Percentiles rank a stretch among this genome's conserved stretches.
Conservation (phyloP, 345 rosid species). For the Mercurialis annua region DNA sequence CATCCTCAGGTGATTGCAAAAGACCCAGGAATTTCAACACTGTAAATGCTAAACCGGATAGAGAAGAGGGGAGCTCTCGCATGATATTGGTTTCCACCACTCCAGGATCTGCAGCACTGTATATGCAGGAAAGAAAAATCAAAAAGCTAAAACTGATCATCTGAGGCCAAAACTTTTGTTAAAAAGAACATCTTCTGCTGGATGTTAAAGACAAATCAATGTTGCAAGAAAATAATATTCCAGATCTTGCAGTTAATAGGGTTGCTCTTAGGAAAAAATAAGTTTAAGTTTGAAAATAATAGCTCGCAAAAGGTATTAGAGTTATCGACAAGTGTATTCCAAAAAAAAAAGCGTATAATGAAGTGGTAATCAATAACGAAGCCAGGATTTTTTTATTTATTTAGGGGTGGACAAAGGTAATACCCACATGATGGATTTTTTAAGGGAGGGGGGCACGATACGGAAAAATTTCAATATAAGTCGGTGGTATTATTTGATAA, state of each 20-base stretch:
- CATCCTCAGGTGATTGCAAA: conserved; percentile 56
- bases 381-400: no score
- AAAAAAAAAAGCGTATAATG: neutral
- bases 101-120: conserved; percentile 93
- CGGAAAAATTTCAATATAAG: neutral
- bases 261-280: neutral
- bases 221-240: neutral
- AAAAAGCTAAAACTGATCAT: conserved; percentile 7
- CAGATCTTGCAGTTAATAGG: neutral
- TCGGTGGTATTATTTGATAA: neutral
- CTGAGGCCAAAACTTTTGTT: neutral
- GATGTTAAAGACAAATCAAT: neutral
- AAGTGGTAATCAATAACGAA: no score
- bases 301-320: neutral
- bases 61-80: conserved; percentile 73
- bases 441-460: neutral
- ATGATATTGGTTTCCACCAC: conserved; percentile 71
- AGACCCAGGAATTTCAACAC: conserved; percentile 51
- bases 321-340: neutral
- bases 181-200: neutral
- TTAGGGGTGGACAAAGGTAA: no score
- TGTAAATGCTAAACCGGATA: conserved; percentile 43
- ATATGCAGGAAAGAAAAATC: conserved; percentile 12
- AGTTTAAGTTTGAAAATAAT: neutral
- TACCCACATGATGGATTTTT: neutral